Conservation (phyloP, 805 yeast genomes). For the Starmerella bombi region DNA sequence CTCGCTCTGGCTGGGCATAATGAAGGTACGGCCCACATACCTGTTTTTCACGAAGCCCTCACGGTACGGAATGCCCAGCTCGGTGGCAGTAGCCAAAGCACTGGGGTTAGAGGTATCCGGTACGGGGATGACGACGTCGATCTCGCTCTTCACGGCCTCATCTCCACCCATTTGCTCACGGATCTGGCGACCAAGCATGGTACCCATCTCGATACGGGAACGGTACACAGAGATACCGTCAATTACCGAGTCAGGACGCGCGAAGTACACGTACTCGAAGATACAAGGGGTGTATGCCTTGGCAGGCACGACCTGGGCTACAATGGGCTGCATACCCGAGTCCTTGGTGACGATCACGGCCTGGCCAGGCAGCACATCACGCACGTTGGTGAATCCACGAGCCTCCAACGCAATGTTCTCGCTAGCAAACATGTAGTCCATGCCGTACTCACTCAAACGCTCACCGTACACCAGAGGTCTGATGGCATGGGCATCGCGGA, state of each 20-base stretch:
- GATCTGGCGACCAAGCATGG: slow-evolving; percentile 67
- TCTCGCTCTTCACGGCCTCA: slow-evolving; percentile 39
- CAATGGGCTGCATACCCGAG: slow-evolving; percentile 51
- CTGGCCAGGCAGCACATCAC: slow-evolving; percentile 88
- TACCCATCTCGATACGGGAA: slow-evolving; percentile 89
- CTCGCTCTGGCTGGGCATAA: slow-evolving; percentile 95
- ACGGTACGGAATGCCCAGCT: slow-evolving; percentile 69
- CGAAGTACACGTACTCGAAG: slow-evolving; percentile 94
- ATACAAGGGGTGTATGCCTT: slow-evolving; percentile 82
- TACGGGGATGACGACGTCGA: slow-evolving; percentile 94
- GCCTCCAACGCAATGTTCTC: slow-evolving; percentile 93
- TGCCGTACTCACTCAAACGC: slow-evolving; percentile 54
- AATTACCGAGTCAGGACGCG: slow-evolving; percentile 89
- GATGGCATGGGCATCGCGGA: slow-evolving; percentile 94
- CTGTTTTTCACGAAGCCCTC: slow-evolving; percentile 96
- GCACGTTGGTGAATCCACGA: slow-evolving; percentile 64
- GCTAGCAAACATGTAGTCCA: slow-evolving; percentile 86
- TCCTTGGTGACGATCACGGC: slow-evolving; percentile 86
- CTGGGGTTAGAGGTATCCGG: slow-evolving; percentile 97
- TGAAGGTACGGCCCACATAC: slow-evolving; percentile 93
- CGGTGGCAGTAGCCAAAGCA: slow-evolving; percentile 81
- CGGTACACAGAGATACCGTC: slow-evolving; percentile 96
- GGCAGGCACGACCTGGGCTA: slow-evolving; percentile 71
- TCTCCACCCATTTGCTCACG: slow-evolving; percentile 31
- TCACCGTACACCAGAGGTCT: slow-evolving; percentile 84